Base-by-base conservation (phyloP, 306 rosid genomes). In the Rosa lucieae region DNA sequence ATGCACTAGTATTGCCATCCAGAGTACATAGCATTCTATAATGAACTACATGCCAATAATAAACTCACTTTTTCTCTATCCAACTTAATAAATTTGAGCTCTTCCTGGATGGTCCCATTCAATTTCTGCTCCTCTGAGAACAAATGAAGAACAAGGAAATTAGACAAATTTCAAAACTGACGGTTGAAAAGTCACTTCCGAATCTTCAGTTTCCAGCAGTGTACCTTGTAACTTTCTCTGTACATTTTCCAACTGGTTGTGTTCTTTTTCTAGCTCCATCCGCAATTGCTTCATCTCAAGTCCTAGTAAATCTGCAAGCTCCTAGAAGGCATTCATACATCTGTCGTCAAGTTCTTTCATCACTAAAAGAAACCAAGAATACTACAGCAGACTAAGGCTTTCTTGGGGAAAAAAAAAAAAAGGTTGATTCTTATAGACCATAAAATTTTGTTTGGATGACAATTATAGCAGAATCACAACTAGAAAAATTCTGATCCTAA, bases 321-420 rank as follows among this genome's bases (percentile, higher is more conserved):
- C 97, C 99, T 92, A 95, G 98, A 95, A 91, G 94, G 97, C 93
- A 92, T 95, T 92, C 97, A 95, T 85, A 95, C 74, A 89, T 94
- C 99, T 87, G 92, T 89, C 82, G 97, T 95, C 99, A 95, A 92
- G 94, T 89, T 92, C 90, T 87, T 83, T 87, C 94, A 92, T 86
- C 88, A 95, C 88, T 91, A 92, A 80, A 86, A 87, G 49, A 77
- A 85, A 77, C 76, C 71, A 69, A 20, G 81, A 74, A 37, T 55
- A 32, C 44, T 59, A 72, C 46, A 51, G 55, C 49, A 11, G 47
- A 32, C 46, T 40, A 18, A 17, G 48, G 14, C 3, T 67, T 65
- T 67, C 72, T 42, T 5, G 14, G 9, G 20, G 3, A 15, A 17
- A 10, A 11, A 8, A 43, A 43, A 5, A 43, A 23, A 58, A 6